Percentiles rank a stretch among this genome's conserved stretches.
These are phyloP conservation scores for Aquilaria yunnanensis DNA, from an alignment of 345 rosid genomes.

Conservation along the genomic window DNA sequence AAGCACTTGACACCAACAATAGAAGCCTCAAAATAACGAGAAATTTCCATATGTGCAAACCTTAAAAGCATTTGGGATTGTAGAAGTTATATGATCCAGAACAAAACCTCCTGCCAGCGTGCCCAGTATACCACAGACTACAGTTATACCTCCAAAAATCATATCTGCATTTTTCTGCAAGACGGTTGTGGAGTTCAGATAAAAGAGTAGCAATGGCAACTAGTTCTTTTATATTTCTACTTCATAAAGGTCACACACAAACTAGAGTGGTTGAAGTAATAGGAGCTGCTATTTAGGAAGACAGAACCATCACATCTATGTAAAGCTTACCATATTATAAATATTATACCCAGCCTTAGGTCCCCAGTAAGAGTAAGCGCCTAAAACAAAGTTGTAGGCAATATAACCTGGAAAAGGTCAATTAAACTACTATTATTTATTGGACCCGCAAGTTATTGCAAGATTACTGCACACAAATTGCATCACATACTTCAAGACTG, in stretches of 20 bases:
- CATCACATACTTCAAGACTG: background rate
- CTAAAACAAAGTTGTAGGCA: conserved; percentile 85
- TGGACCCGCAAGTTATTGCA: conserved; percentile 2
- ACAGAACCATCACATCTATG: background rate
- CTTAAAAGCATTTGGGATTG: conserved; percentile 92
- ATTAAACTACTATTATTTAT: background rate
- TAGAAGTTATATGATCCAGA: conserved; percentile 62
- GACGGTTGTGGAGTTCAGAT: conserved; percentile 8
- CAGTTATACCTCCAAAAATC: conserved; percentile 88
- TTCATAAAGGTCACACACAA: no score
- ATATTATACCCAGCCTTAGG: conserved; percentile 91
- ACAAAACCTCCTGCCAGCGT: conserved; percentile 72
- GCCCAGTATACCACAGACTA: conserved; percentile 78
- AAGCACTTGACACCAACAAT: background rate
- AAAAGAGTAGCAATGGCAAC: background rate
- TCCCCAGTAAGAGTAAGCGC: conserved; percentile 98
- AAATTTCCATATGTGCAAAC: conserved; percentile 21
- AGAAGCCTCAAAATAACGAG: background rate
- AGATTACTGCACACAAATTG: background rate
- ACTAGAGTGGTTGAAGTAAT: no score
- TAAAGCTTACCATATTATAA: conserved; percentile 65
- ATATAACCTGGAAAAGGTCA: conserved; percentile 53
- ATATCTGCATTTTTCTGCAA: conserved; percentile 76
- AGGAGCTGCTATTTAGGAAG: background rate
- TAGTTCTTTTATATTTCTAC: no score